phyloP scores from a whole-genome alignment of 1,139 yeast species.

The Suhomyces maxii region DNA sequence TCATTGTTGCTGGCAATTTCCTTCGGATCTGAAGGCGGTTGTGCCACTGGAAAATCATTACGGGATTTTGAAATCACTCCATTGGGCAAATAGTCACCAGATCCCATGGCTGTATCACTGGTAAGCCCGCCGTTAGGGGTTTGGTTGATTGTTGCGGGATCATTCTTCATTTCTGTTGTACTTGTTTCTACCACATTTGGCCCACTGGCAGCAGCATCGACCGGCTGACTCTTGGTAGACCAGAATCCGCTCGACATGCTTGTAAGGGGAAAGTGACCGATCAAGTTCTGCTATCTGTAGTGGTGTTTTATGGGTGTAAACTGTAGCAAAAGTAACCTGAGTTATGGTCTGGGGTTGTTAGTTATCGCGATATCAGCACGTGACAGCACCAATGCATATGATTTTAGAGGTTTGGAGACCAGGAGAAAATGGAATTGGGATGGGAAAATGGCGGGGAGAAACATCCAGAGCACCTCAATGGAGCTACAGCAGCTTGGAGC shows the following conservation, averaged over 20 bases:
- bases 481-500: too few relatives aligned
- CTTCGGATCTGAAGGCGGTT: background rate
- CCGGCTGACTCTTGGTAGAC: background rate
- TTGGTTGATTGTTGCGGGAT: too few relatives aligned
- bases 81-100: too few relatives aligned
- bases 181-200: background rate
- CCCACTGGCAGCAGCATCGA: background rate
- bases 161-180: background rate
- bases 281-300: background rate
- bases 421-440: background rate
- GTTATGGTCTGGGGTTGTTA: background rate
- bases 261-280: background rate
- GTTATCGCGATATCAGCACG: background rate
- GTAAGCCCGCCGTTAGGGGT: too few relatives aligned
- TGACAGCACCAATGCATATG: background rate
- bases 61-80: too few relatives aligned
- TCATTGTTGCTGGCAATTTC: background rate
- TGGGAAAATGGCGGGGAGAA: background rate
- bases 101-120: too few relatives aligned
- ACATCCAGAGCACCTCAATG: background rate
- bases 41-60: background rate
- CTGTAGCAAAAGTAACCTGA: background rate
- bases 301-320: background rate
- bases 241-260: background rate
- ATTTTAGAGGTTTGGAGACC: too few relatives aligned